phyloP scores from a whole-genome alignment of 768 basidiomycete genomes.

The Leccinum ochraceum region DNA sequence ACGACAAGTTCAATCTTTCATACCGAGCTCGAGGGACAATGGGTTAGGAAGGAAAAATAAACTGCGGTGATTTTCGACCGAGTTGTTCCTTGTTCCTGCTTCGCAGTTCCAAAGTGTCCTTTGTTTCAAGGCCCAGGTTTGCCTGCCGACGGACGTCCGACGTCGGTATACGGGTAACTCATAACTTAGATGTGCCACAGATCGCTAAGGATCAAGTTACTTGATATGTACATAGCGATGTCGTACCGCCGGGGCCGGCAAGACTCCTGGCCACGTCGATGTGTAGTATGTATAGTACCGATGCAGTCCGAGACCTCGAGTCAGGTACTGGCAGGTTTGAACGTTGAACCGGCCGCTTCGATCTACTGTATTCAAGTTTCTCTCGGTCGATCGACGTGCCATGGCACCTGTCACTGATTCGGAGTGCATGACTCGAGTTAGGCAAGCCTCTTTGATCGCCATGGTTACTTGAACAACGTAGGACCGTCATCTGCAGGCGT shows the following conservation, averaged over 20 bases:
- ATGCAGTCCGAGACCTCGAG: background rate
- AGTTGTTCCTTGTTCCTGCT: too few relatives aligned
- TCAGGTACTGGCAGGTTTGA: background rate
- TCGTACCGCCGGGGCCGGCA: too few relatives aligned
- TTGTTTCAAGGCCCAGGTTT: too few relatives aligned
- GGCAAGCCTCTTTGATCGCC: background rate
- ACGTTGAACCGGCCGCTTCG: too few relatives aligned
- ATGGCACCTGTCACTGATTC: background rate
- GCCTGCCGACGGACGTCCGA: too few relatives aligned
- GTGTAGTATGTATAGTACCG: background rate
- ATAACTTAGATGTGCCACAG: too few relatives aligned
- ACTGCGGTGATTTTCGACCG: too few relatives aligned
- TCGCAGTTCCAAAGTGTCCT: too few relatives aligned
- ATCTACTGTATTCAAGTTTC: background rate
- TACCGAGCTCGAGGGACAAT: background rate
- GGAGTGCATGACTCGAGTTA: background rate
- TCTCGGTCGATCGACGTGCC: background rate
- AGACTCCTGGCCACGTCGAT: background rate
- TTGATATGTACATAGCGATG: too few relatives aligned
- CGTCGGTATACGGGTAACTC: too few relatives aligned
- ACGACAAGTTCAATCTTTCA: background rate
- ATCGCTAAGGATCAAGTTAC: too few relatives aligned
- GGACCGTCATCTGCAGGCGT: conserved; percentile 35
- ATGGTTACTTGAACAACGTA: background rate
- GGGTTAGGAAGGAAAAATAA: too few relatives aligned